Percentiles rank a stretch among this genome's conserved stretches.
Evolutionary conservation across 2,329 filamentous ascomycete genomes (phyloP).

Genomic region (Penicillium digitatum): DNA sequence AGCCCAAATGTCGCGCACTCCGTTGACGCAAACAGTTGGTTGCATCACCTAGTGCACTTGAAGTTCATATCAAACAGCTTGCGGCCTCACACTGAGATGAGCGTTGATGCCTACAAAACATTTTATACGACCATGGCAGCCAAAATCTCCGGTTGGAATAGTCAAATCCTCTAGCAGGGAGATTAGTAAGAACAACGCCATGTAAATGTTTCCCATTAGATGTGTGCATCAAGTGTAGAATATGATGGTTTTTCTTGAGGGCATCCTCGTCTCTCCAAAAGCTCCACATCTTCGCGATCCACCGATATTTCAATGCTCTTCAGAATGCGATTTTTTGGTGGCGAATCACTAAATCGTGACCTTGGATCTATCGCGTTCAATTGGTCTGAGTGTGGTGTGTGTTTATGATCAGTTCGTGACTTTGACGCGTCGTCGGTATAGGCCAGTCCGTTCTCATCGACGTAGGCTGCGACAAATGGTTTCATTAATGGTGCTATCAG

Average conservation of each 20-base stretch:
- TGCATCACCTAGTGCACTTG: background rate
- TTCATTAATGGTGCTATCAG: conserved; percentile 44
- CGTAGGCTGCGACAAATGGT: conserved; percentile 42
- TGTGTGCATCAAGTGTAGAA: background rate
- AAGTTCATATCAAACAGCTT: background rate
- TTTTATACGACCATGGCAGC: no score
- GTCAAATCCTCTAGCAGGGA: background rate
- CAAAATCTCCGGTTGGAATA: background rate
- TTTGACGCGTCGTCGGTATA: conserved; percentile 21
- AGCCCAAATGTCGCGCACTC: background rate
- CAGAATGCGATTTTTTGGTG: background rate
- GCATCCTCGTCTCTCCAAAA: background rate
- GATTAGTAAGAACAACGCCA: background rate
- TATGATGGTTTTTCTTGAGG: background rate
- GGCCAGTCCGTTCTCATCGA: conserved; percentile 24
- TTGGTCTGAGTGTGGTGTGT: background rate
- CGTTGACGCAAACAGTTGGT: background rate
- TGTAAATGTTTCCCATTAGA: no score
- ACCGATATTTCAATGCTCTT: conserved; percentile 19
- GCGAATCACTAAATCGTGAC: background rate
- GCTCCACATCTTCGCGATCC: conserved; percentile 4
- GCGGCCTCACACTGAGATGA: no score
- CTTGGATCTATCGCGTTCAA: background rate
- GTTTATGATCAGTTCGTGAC: background rate
- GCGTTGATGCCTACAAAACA: no score